These are phyloP conservation scores for Verticillium longisporum DNA, from an alignment of 2,329 filamentous ascomycete genomes.

Conservation along the genomic window DNA sequence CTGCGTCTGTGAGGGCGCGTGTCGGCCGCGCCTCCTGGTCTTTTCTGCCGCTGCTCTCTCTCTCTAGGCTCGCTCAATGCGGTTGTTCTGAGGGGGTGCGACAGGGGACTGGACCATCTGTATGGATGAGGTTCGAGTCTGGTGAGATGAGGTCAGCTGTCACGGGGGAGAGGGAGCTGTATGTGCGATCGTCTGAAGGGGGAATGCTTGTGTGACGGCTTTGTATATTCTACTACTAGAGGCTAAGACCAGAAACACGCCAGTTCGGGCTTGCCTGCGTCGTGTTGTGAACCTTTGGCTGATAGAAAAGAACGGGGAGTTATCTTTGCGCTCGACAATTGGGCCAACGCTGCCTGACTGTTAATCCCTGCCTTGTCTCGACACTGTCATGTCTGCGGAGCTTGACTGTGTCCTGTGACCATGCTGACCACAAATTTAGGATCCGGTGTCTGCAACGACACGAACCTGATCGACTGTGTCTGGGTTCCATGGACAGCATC, in stretches of 20 bases:
- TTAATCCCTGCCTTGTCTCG: not conserved
- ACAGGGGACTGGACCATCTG: too few species aligned
- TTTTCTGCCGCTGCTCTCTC: not conserved
- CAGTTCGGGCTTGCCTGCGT: constrained; percentile 5
- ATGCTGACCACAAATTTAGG: too few species aligned
- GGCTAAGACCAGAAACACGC: constrained; percentile 6
- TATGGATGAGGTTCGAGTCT: not conserved
- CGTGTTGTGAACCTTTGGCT: not conserved
- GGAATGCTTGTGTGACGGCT: not conserved
- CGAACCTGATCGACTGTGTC: too few species aligned
- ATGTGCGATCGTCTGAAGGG: not conserved
- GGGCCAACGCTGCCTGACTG: not conserved
- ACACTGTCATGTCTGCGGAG: too few species aligned
- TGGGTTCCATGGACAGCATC: too few species aligned
- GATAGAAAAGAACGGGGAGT: constrained; percentile 8
- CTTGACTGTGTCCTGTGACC: too few species aligned
- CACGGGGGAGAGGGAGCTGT: not conserved
- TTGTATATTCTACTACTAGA: constrained; percentile 30
- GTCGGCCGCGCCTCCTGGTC: not conserved
- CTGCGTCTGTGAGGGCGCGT: not conserved
- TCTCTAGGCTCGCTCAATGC: too few species aligned
- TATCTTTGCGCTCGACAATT: not conserved
- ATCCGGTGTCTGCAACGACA: too few species aligned
- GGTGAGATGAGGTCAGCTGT: not conserved
- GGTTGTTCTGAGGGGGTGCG: too few species aligned